Base-by-base conservation (phyloP, 2,329 filamentous ascomycete species). In the Xylariaceae sp. region DNA sequence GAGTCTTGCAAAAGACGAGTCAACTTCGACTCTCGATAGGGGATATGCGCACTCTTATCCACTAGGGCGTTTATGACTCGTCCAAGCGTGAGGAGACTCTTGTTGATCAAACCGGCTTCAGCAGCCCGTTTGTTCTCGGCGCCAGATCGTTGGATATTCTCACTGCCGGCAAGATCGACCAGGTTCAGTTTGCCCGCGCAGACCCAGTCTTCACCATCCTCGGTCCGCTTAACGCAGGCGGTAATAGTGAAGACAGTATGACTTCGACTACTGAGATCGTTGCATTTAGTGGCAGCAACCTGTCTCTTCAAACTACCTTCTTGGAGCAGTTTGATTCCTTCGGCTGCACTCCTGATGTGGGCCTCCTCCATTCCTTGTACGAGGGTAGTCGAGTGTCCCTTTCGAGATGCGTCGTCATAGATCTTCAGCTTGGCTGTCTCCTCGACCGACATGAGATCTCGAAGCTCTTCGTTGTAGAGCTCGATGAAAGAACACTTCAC, bases 261-360 rank as follows among this genome's bases (percentile, higher is more conserved):
- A 77, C 92, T 96, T 73, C 94, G 87, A 68, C 92, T 97, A 75
- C 92, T 97, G 57, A 97, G 84, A 69, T 99, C 94, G 73, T 99
- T 99, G 82, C 94, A 99, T 75, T 97, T 97, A n/a, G 94, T 99
- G 3, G 95, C 92, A 4, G 94, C 95, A n/a, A 99, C 94, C 74
- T 99, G 94, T 53, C 94, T 88, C 75, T 92, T 96, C 76, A 94
- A 82, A 73, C 92, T 97, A 63, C 94, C 95, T 64, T 88, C 83
- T 68, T 94, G 90, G 51, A 99, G 83, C 63, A 97, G 82, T 74
- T 90, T 89, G 74, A 99, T 92, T 62, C 94, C 94, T 54, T 92
- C 88, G 10, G 84, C 81, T 0, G 94, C 92, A 64, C 80, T 89
- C 71, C 90, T 89, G 69, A 99, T 96, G 72, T 96, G 90, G 5